Percentiles rank a stretch among this genome's conserved stretches.
phyloP scores from a whole-genome alignment of 2,329 filamentous ascomycete species.

The Colletotrichum noveboracense region DNA sequence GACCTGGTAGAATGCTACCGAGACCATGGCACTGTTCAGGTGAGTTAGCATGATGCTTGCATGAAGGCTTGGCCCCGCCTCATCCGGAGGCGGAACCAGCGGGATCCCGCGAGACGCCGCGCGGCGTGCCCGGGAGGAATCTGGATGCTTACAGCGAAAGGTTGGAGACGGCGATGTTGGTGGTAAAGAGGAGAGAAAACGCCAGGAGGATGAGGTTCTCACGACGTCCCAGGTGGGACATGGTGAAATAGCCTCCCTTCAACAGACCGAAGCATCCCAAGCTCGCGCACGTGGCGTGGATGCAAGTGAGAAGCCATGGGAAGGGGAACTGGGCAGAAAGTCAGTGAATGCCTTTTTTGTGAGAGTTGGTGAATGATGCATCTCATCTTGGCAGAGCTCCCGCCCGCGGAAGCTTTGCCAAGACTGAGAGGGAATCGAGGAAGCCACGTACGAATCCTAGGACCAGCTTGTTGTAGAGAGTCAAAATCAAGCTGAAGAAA shows the following conservation, averaged over 20 bases:
- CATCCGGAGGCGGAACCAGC: background rate
- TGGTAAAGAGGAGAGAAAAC: slow-evolving; percentile 66
- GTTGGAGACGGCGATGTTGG: slow-evolving; percentile 70
- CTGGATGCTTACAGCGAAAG: slow-evolving; percentile 54
- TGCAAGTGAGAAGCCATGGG: slow-evolving; percentile 65
- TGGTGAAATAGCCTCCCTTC: slow-evolving; percentile 55
- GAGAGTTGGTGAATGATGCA: background rate
- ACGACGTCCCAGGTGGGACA: slow-evolving; percentile 54
- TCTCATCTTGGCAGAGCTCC: background rate
- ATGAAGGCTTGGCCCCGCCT: background rate
- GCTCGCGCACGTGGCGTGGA: slow-evolving; percentile 63
- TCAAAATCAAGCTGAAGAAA: slow-evolving; percentile 52
- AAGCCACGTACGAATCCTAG: slow-evolving; percentile 49
- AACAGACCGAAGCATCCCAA: slow-evolving; percentile 60
- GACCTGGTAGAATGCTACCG: slow-evolving; percentile 71
- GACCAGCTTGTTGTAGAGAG: slow-evolving; percentile 65
- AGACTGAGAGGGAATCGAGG: background rate
- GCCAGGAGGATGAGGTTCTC: slow-evolving; percentile 61
- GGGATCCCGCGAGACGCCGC: background rate
- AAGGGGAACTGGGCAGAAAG: slow-evolving; percentile 53
- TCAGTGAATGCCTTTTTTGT: slow-evolving; percentile 1
- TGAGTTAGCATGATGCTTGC: slow-evolving; percentile 1
- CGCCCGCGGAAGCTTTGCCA: background rate
- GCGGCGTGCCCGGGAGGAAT: background rate
- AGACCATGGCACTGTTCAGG: slow-evolving; percentile 53